Conservation (phyloP, 257 asterid genomes). For the Salvia hispanica region DNA sequence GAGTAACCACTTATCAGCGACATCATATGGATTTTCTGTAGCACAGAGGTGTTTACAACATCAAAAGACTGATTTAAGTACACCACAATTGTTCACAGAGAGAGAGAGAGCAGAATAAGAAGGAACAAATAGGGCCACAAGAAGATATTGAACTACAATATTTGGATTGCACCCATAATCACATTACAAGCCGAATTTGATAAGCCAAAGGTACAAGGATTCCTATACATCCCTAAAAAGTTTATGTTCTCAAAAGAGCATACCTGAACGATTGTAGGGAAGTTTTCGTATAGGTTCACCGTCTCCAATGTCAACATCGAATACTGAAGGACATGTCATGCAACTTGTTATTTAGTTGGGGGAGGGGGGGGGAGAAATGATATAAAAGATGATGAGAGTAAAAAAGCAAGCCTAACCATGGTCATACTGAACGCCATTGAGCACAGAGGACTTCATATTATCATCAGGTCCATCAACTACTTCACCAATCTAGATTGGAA, state of each 20-base stretch:
- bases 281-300: constrained; percentile 94
- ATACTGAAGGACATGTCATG: constrained; percentile 56
- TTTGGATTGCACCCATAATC: constrained; percentile 5
- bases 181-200: constrained; percentile 11
- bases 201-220: constrained; percentile 18
- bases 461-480: constrained; percentile 96
- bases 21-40: constrained; percentile 86
- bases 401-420: constrained; percentile 57
- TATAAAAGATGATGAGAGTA: constrained; percentile 29
- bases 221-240: constrained; percentile 4
- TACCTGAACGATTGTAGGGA: constrained; percentile 95
- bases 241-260: constrained; percentile 16
- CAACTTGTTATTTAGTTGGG: constrained; percentile 35
- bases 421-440: constrained; percentile 76
- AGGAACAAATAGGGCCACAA: neutral
- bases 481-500: constrained; percentile 78
- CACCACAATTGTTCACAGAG: constrained; percentile 5
- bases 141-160: neutral
- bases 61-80: constrained; percentile 19
- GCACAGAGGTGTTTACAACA: constrained; percentile 27
- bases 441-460: constrained; percentile 52
- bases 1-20: constrained; percentile 95
- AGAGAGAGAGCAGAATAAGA: neutral
- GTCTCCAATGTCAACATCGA: constrained; percentile 99
- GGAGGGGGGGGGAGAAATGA: constrained; percentile 20